Conservation (phyloP, 1,139 yeast species). For the Candida freyschussii region DNA sequence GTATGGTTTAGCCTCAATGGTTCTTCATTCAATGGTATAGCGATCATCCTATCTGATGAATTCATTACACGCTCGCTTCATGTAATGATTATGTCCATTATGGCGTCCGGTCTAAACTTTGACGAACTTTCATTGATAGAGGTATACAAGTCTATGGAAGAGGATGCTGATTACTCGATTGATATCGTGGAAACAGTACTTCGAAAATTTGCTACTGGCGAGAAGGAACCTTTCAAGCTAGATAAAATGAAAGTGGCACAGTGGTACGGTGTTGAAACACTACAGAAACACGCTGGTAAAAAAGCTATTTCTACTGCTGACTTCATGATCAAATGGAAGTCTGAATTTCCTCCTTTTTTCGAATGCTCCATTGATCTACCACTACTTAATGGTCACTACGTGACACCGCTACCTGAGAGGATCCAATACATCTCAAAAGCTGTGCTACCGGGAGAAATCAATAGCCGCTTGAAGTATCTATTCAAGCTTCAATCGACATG, state of each 20-base stretch:
- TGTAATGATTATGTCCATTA: slow-evolving; percentile 44
- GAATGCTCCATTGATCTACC: slow-evolving; percentile 50
- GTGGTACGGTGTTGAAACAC: slow-evolving; percentile 58
- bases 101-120: slow-evolving; percentile 38
- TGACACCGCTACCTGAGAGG: slow-evolving; percentile 38
- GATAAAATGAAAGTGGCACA: slow-evolving; percentile 39
- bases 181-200: slow-evolving; percentile 44
- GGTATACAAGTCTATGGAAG: slow-evolving; percentile 24
- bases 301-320: slow-evolving; percentile 37
- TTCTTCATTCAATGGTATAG: slow-evolving; percentile 40
- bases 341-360: slow-evolving; percentile 60
- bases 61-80: slow-evolving; percentile 36
- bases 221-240: slow-evolving; percentile 30
- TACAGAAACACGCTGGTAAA: slow-evolving; percentile 34
- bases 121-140: slow-evolving; percentile 29
- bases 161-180: slow-evolving; percentile 26
- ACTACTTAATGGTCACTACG: slow-evolving; percentile 51
- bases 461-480: slow-evolving; percentile 53
- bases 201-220: slow-evolving; percentile 37
- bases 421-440: slow-evolving; percentile 50
- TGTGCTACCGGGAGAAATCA: slow-evolving; percentile 47
- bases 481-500: slow-evolving; percentile 60
- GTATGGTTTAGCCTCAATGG: slow-evolving; percentile 59
- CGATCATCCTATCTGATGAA: slow-evolving; percentile 34
- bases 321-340: slow-evolving; percentile 58